phyloP scores from a whole-genome alignment of 2,329 filamentous ascomycete species.

The Exutisphaerella laricina region DNA sequence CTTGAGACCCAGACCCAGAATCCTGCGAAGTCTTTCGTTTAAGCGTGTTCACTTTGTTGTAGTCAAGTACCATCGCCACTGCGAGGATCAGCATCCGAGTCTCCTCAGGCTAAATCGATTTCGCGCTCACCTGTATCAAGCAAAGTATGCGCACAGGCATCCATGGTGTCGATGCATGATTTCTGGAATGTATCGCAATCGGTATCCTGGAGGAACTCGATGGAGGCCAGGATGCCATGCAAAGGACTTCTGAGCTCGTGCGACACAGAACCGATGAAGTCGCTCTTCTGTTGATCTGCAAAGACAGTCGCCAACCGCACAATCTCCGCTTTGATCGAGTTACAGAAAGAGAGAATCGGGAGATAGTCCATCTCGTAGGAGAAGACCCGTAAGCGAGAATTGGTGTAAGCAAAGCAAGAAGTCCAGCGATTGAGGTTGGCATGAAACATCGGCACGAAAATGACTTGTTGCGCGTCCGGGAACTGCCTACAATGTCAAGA shows the following conservation, averaged over 20 bases:
- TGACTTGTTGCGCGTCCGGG: slow-evolving; percentile 42
- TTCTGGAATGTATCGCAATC: slow-evolving; percentile 22
- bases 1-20: slow-evolving; percentile 8
- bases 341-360: slow-evolving; percentile 35
- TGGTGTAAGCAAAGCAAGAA: slow-evolving; percentile 38
- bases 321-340: slow-evolving; percentile 36
- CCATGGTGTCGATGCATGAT: slow-evolving; percentile 20
- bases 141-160: slow-evolving; percentile 19
- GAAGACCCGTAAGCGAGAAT: slow-evolving; percentile 38
- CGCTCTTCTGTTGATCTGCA: slow-evolving; percentile 43
- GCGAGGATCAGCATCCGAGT: not conserved
- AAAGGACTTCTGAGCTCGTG: slow-evolving; percentile 45
- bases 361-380: slow-evolving; percentile 36
- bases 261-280: slow-evolving; percentile 43
- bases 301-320: slow-evolving; percentile 33
- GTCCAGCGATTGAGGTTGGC: slow-evolving; percentile 32
- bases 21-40: slow-evolving; percentile 10
- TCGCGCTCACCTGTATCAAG: slow-evolving; percentile 12
- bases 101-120: too few relatives aligned
- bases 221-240: slow-evolving; percentile 25
- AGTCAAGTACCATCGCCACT: slow-evolving; percentile 21
- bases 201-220: slow-evolving; percentile 47
- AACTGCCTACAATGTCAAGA: too few relatives aligned
- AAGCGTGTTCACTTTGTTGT: slow-evolving; percentile 18
- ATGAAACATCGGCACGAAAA: slow-evolving; percentile 49